phyloP scores from a whole-genome alignment of 192 early-diverging fungal species.

The Piromyces finnis region DNA sequence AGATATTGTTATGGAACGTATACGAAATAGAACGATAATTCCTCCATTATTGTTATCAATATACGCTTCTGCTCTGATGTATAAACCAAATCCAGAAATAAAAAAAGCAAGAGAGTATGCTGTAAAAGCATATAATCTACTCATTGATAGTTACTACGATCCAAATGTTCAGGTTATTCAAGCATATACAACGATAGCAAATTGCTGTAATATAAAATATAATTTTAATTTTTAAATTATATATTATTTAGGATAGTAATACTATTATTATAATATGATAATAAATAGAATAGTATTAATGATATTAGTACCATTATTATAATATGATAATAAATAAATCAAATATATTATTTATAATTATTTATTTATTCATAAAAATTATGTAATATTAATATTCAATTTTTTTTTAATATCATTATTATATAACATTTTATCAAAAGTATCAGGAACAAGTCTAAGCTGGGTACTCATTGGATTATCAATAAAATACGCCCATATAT shows the following conservation, averaged over 20 bases:
- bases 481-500: not conserved
- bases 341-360: no score
- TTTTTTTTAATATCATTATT: no score
- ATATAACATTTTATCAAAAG: no score
- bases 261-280: no score
- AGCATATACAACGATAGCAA: not conserved
- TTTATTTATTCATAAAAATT: no score
- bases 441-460: not conserved
- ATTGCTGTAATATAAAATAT: not conserved
- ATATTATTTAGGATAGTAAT: no score
- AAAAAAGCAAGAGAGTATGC: not conserved
- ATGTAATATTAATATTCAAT: no score
- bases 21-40: not conserved
- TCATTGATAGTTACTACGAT: not conserved
- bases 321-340: no score
- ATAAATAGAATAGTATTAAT: no score
- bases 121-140: not conserved
- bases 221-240: no score
- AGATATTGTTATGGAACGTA: not conserved
- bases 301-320: no score
- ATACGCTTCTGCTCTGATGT: not conserved
- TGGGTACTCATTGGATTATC: not conserved
- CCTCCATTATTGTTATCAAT: not conserved
- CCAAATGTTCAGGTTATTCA: not conserved
- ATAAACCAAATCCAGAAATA: not conserved